Percentiles rank a stretch among this genome's conserved stretches.
These are phyloP conservation scores for Eucalyptus erythrocorys DNA, from an alignment of 345 rosid genomes.

Conservation along the genomic window DNA sequence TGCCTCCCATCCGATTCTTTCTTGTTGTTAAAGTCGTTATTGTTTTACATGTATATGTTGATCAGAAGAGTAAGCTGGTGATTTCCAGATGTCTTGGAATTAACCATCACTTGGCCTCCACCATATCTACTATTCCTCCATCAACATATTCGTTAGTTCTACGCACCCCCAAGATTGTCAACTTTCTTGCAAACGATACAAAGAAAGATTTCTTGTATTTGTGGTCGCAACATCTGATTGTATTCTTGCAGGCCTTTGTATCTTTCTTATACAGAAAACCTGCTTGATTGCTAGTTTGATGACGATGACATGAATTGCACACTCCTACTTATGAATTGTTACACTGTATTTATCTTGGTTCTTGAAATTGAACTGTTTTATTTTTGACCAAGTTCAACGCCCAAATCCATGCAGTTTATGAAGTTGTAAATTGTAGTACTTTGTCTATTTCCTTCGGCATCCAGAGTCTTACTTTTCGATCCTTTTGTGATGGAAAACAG, in stretches of 20 bases:
- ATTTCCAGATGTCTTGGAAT: neutral
- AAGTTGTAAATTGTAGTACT: neutral
- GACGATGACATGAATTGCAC: neutral
- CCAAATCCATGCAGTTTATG: neutral
- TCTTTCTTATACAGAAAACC: neutral
- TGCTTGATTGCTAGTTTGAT: neutral
- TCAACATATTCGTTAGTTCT: neutral
- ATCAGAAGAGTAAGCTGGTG: neutral
- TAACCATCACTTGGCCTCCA: neutral
- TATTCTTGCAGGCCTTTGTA: neutral
- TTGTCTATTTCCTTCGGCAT: neutral
- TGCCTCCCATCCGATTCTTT: neutral
- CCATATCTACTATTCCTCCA: neutral
- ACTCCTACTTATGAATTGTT: neutral
- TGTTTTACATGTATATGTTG: neutral
- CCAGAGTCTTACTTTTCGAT: neutral
- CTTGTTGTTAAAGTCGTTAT: neutral
- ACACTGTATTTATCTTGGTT: neutral
- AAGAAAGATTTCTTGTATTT: neutral
- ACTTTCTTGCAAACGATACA: neutral
- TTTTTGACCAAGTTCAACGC: neutral
- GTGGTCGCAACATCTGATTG: neutral
- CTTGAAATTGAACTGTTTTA: neutral
- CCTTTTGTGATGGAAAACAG: neutral
- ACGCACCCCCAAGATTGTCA: neutral